Conservation (phyloP, 208 protist species). For the Trichomonas vaginalis region DNA sequence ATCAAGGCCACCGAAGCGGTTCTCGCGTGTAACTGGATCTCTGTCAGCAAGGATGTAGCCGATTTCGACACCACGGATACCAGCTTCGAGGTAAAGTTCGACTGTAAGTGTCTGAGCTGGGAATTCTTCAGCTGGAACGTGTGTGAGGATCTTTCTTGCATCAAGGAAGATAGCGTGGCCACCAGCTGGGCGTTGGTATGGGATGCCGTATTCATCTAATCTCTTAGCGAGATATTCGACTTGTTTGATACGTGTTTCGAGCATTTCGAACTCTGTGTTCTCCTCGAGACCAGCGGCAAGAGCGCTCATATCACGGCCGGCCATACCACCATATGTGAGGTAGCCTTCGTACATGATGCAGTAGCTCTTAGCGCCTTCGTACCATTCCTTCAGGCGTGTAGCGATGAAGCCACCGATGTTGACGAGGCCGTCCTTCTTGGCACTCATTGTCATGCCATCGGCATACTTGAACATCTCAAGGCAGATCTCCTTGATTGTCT, state of each 20-base stretch:
- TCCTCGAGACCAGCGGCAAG: neutral
- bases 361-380: neutral
- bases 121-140: conserved; percentile 20
- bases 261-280: neutral
- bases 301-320: conserved; percentile 17
- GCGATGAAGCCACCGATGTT: conserved; percentile 25
- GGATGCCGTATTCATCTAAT: conserved; percentile 13
- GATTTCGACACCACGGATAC: conserved; percentile 15
- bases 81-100: conserved; percentile 18
- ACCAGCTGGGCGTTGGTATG: conserved; percentile 20
- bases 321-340: conserved; percentile 20
- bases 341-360: conserved; percentile 10
- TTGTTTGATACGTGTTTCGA: conserved; percentile 18
- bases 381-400: neutral
- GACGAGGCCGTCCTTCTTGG: conserved; percentile 22
- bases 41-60: conserved; percentile 12
- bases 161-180: conserved; percentile 18
- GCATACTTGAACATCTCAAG: neutral
- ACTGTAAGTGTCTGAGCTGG: conserved; percentile 6
- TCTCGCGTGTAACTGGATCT: neutral
- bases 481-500: conserved; percentile 23
- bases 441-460: conserved; percentile 22
- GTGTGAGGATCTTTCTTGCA: conserved; percentile 20
- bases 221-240: conserved; percentile 8
- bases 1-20: conserved; percentile 19